phyloP scores from a whole-genome alignment of 257 asterid species.

The Rauvolfia tetraphylla region DNA sequence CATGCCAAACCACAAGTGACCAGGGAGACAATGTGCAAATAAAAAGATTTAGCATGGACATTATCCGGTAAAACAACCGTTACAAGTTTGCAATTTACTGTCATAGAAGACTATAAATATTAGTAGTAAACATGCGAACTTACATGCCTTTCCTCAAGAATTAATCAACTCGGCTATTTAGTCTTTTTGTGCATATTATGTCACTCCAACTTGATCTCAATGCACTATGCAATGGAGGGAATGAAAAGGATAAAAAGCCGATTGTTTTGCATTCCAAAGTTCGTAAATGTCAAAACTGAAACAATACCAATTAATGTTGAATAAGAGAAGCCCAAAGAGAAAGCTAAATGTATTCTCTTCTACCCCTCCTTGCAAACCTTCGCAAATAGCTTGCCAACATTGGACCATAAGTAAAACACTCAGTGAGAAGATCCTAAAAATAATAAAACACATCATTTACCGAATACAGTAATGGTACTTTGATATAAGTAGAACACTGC shows the following conservation, averaged over 20 bases:
- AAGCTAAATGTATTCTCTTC: neutral
- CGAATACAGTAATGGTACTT: constrained; percentile 23
- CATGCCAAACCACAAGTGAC: neutral
- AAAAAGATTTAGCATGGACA: neutral
- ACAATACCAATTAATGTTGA: neutral
- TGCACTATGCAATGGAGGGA: neutral
- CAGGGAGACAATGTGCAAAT: neutral
- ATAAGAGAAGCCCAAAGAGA: neutral
- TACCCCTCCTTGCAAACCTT: constrained; percentile 19
- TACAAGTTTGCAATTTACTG: neutral
- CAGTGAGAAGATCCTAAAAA: constrained; percentile 22
- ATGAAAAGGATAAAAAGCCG: neutral
- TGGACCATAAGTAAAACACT: constrained; percentile 26
- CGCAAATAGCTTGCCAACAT: constrained; percentile 27
- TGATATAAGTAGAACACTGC: constrained; percentile 24
- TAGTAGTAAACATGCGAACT: neutral
- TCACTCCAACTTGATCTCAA: neutral
- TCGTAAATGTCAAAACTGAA: constrained; percentile 5
- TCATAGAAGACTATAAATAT: neutral
- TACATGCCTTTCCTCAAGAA: neutral
- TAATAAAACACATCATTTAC: constrained; percentile 31
- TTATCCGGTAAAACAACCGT: neutral
- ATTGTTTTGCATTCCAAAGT: neutral
- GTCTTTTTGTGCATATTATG: neutral
- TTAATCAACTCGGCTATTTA: neutral